phyloP scores from a whole-genome alignment of 495 filamentous ascomycete genomes.

The Lasiosphaeris hirsuta region DNA sequence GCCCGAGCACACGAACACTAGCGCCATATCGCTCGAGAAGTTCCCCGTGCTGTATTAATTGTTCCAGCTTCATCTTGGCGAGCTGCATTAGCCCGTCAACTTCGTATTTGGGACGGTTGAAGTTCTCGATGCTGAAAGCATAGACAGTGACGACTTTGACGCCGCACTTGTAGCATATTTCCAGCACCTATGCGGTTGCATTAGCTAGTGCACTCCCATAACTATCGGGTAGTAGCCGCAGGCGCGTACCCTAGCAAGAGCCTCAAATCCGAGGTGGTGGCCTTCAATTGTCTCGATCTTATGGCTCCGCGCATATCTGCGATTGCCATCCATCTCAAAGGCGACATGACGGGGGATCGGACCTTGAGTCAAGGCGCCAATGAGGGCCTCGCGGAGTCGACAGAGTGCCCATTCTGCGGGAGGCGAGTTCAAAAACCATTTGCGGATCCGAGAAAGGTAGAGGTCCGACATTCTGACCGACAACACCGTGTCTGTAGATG shows the following conservation, averaged over 20 bases:
- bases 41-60: conserved; percentile 89
- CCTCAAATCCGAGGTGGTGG: conserved; percentile 95
- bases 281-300: conserved; percentile 96
- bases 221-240: background rate
- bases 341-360: conserved; percentile 91
- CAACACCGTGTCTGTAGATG: background rate
- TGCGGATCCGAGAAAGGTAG: conserved; percentile 70
- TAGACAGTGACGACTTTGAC: conserved; percentile 96
- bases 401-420: conserved; percentile 79
- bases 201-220: conserved; percentile 2
- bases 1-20: conserved; percentile 75
- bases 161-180: conserved; percentile 95
- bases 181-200: conserved; percentile 63
- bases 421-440: conserved; percentile 86
- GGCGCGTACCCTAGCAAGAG: conserved; percentile 67
- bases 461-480: conserved; percentile 45
- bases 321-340: conserved; percentile 98
- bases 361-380: conserved; percentile 83
- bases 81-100: conserved; percentile 98
- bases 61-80: conserved; percentile 87
- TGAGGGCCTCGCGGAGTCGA: conserved; percentile 71
- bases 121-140: conserved; percentile 98
- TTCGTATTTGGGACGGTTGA: conserved; percentile 96
- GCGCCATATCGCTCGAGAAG: conserved; percentile 91
- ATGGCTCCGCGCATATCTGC: conserved; percentile 82